phyloP scores from a whole-genome alignment of 805 yeast genomes.

The Spathaspora girioi region DNA sequence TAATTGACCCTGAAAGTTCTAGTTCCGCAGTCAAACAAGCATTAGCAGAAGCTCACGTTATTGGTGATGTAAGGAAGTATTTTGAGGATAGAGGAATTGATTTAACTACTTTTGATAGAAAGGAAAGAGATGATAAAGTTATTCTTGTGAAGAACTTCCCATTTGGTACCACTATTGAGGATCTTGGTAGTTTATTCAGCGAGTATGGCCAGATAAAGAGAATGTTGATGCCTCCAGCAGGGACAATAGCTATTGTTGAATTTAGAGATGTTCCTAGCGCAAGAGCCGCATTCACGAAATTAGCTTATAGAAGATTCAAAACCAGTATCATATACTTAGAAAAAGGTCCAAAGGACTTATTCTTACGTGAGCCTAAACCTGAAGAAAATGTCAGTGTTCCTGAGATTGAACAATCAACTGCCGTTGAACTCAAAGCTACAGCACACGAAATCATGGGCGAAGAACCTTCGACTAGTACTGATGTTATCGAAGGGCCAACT shows the following conservation, averaged over 20 bases:
- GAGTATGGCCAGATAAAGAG: slow-evolving; percentile 78
- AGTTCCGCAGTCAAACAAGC: slow-evolving; percentile 95
- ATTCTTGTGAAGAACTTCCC: slow-evolving; percentile 90
- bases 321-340: slow-evolving; percentile 86
- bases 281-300: slow-evolving; percentile 81
- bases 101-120: slow-evolving; percentile 60
- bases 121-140: slow-evolving; percentile 74
- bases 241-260: slow-evolving; percentile 92
- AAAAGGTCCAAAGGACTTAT: slow-evolving; percentile 85
- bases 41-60: slow-evolving; percentile 92
- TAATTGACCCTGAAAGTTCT: slow-evolving; percentile 83
- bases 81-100: slow-evolving; percentile 87
- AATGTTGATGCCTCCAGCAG: slow-evolving; percentile 91
- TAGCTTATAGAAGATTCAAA: slow-evolving; percentile 84
- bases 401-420: slow-evolving; percentile 24
- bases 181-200: slow-evolving; percentile 75
- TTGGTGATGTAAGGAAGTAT: slow-evolving; percentile 84
- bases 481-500: slow-evolving; percentile 62
- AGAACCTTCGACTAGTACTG: slow-evolving; percentile 19
- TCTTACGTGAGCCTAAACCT: slow-evolving; percentile 54
- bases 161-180: slow-evolving; percentile 76
- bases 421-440: slow-evolving; percentile 43
- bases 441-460: slow-evolving; percentile 43
- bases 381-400: slow-evolving; percentile 26
- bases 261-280: slow-evolving; percentile 80